Evolutionary conservation across 192 early-diverging fungal genomes (phyloP).

Genomic region (Coemansia sp.): DNA sequence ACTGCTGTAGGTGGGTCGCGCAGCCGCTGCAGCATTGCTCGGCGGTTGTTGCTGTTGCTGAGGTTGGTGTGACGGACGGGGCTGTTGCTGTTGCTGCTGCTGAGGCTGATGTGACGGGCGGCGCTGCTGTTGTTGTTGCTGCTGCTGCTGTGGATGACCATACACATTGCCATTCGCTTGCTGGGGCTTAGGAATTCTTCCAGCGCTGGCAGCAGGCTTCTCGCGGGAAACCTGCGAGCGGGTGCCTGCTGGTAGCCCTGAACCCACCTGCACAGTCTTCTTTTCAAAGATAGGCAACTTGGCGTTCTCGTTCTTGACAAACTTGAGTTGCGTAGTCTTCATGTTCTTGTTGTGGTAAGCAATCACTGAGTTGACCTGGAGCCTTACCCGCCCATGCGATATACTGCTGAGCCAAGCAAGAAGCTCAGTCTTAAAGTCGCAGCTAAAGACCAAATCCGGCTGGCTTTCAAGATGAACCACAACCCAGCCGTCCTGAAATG

Average conservation of each 20-base stretch:
- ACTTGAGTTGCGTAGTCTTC: slow-evolving; percentile 72
- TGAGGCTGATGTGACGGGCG: not conserved
- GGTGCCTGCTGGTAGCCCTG: slow-evolving; percentile 63
- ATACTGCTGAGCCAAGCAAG: slow-evolving; percentile 60
- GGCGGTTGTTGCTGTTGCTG: slow-evolving; percentile 11
- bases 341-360: slow-evolving; percentile 71
- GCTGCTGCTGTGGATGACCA: slow-evolving; percentile 11
- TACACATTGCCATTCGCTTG: slow-evolving; percentile 1
- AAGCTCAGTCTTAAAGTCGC: slow-evolving; percentile 73
- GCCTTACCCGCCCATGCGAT: slow-evolving; percentile 58
- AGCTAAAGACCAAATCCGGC: slow-evolving; percentile 65
- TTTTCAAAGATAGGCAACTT: slow-evolving; percentile 62
- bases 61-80: not conserved
- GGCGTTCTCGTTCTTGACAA: slow-evolving; percentile 65
- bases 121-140: slow-evolving; percentile 5
- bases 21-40: not conserved
- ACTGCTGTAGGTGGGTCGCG: not conserved
- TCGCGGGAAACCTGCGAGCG: slow-evolving; percentile 26
- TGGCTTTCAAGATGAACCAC: slow-evolving; percentile 59
- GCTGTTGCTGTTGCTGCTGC: slow-evolving; percentile 13
- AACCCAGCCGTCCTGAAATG: slow-evolving; percentile 72
- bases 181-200: not conserved
- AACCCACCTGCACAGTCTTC: slow-evolving; percentile 62
- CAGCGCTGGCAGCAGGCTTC: not conserved
- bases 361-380: slow-evolving; percentile 60